Conservation (phyloP, 1,284 basidiomycete species). For the Wolfiporia cocos region DNA sequence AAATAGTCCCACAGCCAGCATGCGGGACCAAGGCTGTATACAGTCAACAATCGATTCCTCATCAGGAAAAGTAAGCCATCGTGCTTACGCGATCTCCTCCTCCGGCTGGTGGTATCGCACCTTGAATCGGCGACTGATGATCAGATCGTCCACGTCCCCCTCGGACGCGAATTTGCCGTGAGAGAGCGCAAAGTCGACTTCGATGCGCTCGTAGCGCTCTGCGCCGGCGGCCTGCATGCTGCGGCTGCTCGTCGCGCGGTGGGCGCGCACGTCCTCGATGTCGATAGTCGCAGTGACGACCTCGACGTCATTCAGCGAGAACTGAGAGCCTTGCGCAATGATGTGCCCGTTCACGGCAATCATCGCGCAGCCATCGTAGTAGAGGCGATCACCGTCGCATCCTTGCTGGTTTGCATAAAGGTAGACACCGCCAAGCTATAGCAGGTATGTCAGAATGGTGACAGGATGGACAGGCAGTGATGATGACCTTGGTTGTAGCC, state of each 20-base stretch:
- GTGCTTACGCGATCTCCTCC: constrained; percentile 92
- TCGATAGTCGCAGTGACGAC: constrained; percentile 95
- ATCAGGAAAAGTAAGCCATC: neutral
- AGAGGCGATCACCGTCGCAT: constrained; percentile 95
- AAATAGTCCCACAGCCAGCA: constrained; percentile 99
- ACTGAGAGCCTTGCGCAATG: constrained; percentile 94
- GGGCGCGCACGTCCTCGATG: constrained; percentile 89
- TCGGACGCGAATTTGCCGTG: constrained; percentile 65
- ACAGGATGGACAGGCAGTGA: neutral
- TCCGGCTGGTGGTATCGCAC: constrained; percentile 85
- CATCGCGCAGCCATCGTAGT: constrained; percentile 96
- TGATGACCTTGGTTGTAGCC: constrained; percentile 83
- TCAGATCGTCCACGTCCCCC: constrained; percentile 31
- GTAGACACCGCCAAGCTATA: constrained; percentile 90
- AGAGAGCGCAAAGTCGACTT: constrained; percentile 74
- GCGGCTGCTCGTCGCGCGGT: constrained; percentile 76
- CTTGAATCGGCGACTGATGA: constrained; percentile 38
- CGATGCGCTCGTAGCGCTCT: constrained; percentile 72
- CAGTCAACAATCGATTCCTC: neutral
- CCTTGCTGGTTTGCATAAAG: constrained; percentile 99
- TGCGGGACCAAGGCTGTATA: constrained; percentile 83
- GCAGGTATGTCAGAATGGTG: neutral
- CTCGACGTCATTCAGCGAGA: constrained; percentile 93
- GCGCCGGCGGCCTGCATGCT: constrained; percentile 85
- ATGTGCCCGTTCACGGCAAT: constrained; percentile 93